Base-by-base conservation (phyloP, 306 rosid genomes). In the Citrullus mucosospermus region DNA sequence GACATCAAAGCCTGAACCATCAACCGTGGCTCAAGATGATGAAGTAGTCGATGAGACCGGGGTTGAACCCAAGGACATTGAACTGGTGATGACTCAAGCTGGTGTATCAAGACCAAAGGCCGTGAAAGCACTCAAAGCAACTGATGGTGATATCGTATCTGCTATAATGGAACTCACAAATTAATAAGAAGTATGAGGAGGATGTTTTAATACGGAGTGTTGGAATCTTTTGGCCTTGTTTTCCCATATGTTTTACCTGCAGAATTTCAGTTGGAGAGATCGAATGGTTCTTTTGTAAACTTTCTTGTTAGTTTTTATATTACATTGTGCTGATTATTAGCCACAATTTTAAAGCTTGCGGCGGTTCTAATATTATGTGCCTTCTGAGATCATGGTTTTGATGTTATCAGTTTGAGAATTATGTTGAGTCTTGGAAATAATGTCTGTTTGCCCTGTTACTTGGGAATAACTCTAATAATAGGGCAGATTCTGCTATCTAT, bases 81-180 rank as follows among this genome's bases (percentile, higher is more conserved):
- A 93, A 86, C 81, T 91, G 84, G 98, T 91, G 83, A 90, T 91
- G 91, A 93, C 97, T n/a, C 98, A 93, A 81, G 97, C 98, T 22
- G 96, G 97, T 9, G 98, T 91, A 53, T 46, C 97, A 6, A 91
- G 97, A 85, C 59, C 93, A 4, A 90, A 71, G 86, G 97, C 97
- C 5, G 96, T 93, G 62, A 93, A 85, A 78, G 97, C 98, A 57
- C 90, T 91, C 65, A 88, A 91, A 88, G 89, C 88, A 34, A 80
- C 93, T 0, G 75, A 85, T 1, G 96, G 98, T 0, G 97, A 91
- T 87, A 93, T 93, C 22, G 98, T 93, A 65, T 89, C 93, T 51
- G 98, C 97, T 36, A 91, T 93, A 39, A 93, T 91, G 98, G 98
- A 93, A 86, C 88, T 93, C 13, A 91, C 97, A 66, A 91, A 62